phyloP scores from a whole-genome alignment of 1,284 basidiomycete species.

The Rhodotorula sp. region DNA sequence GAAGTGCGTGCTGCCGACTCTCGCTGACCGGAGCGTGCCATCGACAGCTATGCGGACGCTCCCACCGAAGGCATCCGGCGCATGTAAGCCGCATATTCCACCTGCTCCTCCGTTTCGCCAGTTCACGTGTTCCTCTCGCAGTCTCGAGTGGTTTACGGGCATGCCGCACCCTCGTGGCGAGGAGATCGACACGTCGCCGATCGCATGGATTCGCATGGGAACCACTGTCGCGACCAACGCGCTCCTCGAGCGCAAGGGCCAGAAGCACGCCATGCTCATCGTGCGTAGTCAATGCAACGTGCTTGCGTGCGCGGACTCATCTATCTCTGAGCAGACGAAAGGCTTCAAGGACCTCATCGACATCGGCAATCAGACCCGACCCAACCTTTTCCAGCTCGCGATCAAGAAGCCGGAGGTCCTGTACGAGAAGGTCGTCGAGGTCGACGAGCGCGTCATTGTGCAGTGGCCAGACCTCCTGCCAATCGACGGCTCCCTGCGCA shows the following conservation, averaged over 20 bases:
- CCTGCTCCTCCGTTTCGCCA: too few relatives aligned
- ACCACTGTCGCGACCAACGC: constrained; percentile 98
- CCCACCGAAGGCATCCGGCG: too few relatives aligned
- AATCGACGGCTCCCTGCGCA: too few relatives aligned
- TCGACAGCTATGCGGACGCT: too few relatives aligned
- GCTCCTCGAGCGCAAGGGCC: constrained; percentile 77
- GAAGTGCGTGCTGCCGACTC: constrained; percentile 61
- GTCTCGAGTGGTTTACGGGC: constrained; percentile 54
- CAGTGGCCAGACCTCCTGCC: too few relatives aligned
- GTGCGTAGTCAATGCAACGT: constrained; percentile 91
- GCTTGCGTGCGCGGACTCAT: constrained; percentile 59
- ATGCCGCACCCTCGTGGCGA: constrained; percentile 65
- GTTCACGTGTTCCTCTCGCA: too few relatives aligned
- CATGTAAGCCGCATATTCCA: too few relatives aligned
- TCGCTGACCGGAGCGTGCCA: too few relatives aligned
- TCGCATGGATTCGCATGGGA: constrained; percentile 71
- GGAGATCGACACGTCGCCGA: constrained; percentile 74
- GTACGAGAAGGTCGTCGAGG: constrained; percentile 80
- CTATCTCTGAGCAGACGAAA: constrained; percentile 41
- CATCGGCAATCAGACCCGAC: constrained; percentile 71
- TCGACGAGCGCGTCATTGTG: constrained; percentile 78
- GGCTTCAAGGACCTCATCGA: constrained; percentile 63
- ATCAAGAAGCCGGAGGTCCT: constrained; percentile 64
- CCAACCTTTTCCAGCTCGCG: constrained; percentile 31
- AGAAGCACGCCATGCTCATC: constrained; percentile 87